Conservation (phyloP, 306 rosid species). For the Gastrolobium villosum region DNA sequence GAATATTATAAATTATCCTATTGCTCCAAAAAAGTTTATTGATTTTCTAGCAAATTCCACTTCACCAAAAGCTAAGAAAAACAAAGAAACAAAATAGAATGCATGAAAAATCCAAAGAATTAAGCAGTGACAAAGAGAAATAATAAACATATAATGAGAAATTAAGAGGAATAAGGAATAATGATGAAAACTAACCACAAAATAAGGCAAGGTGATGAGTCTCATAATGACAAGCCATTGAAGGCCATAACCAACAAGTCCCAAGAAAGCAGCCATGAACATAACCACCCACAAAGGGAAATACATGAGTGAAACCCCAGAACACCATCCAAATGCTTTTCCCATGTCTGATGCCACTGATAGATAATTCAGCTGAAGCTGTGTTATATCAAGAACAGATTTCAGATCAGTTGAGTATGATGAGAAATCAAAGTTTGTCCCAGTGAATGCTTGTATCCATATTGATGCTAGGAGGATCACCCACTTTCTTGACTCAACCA, state of each 20-base stretch:
- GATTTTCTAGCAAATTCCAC: no score
- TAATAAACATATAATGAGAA: background rate
- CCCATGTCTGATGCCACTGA: slow-evolving; percentile 85
- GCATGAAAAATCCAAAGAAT: background rate
- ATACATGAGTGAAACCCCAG: slow-evolving; percentile 62
- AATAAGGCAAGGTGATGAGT: slow-evolving; percentile 65
- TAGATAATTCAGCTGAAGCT: slow-evolving; percentile 72
- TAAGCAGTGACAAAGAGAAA: background rate
- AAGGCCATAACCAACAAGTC: slow-evolving; percentile 69
- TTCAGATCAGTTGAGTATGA: slow-evolving; percentile 72
- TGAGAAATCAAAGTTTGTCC: slow-evolving; percentile 84
- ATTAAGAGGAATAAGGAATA: background rate
- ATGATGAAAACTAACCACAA: slow-evolving; percentile 56
- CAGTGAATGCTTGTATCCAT: slow-evolving; percentile 82
- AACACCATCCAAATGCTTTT: slow-evolving; percentile 79
- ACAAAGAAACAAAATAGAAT: background rate
- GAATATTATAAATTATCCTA: no score
- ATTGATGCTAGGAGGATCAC: slow-evolving; percentile 58
- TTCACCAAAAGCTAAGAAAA: background rate
- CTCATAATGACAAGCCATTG: slow-evolving; percentile 72
- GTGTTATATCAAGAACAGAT: slow-evolving; percentile 66
- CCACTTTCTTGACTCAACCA: slow-evolving; percentile 70
- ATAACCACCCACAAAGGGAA: slow-evolving; percentile 70
- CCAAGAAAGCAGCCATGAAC: slow-evolving; percentile 62
- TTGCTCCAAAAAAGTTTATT: no score